Percentiles rank a stretch among this genome's conserved stretches.
phyloP scores from a whole-genome alignment of 2,329 filamentous ascomycete species.

The Colletotrichum scovillei region DNA sequence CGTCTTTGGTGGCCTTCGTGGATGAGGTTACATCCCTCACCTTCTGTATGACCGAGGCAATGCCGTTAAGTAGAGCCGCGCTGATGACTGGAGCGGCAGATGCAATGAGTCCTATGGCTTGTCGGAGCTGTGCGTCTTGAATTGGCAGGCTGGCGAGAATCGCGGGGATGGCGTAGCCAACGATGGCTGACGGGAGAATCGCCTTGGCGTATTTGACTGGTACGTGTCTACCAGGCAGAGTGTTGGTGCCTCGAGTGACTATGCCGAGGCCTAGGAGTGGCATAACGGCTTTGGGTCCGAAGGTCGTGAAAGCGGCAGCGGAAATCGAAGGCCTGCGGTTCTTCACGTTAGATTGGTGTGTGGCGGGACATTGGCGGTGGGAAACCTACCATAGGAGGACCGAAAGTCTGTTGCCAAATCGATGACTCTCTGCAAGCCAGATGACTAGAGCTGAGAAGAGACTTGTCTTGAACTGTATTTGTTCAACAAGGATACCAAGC shows the following conservation, averaged over 20 bases:
- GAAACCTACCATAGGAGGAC: not conserved
- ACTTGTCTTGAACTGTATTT: conserved; percentile 8
- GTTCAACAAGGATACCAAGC: not conserved
- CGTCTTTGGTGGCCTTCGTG: not conserved
- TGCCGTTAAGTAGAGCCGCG: not conserved
- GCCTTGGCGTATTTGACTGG: conserved; percentile 2
- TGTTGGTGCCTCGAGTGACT: not conserved
- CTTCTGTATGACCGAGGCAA: not conserved
- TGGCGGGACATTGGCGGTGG: not conserved
- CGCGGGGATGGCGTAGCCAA: not conserved
- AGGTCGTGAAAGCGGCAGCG: not conserved
- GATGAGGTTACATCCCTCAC: not conserved
- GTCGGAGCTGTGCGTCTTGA: not conserved
- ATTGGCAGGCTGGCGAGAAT: not conserved
- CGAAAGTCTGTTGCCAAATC: not conserved
- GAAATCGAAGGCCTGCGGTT: not conserved
- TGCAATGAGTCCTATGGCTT: not conserved
- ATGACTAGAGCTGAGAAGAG: not conserved
- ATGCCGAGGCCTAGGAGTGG: not conserved
- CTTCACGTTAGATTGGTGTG: not conserved
- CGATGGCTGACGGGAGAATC: not conserved
- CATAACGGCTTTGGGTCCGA: conserved; percentile 11
- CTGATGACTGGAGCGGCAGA: not conserved
- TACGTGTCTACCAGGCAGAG: conserved; percentile 11
- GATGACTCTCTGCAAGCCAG: conserved; percentile 7